Evolutionary conservation across 371 early-diverging fungal species (phyloP).

Genomic region (Mucor sp.): DNA sequence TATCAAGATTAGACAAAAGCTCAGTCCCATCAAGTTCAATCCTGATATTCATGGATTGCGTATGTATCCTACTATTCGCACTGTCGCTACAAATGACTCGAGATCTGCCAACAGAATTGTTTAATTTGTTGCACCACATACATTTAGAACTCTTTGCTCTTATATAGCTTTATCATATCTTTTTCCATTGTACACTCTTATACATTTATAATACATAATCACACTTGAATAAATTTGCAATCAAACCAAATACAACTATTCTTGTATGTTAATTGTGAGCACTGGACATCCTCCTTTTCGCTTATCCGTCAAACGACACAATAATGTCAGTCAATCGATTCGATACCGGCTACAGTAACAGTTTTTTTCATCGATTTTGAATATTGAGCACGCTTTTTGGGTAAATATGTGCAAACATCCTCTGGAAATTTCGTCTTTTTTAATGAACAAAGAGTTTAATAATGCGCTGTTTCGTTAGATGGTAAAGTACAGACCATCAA

Average conservation of each 20-base stretch:
- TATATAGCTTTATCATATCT: background rate
- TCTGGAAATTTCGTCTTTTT: too few relatives aligned
- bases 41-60: constrained; percentile 80
- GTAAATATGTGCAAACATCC: too few relatives aligned
- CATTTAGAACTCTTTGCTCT: background rate
- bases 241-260: background rate
- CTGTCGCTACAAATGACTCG: constrained; percentile 20
- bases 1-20: constrained; percentile 55
- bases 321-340: too few relatives aligned
- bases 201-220: background rate
- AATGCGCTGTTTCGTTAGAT: too few relatives aligned
- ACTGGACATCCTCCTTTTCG: too few relatives aligned
- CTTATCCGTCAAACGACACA: too few relatives aligned
- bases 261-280: too few relatives aligned
- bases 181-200: background rate
- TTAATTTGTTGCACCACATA: background rate
- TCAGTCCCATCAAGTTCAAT: constrained; percentile 63
- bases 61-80: constrained; percentile 62
- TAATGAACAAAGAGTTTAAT: too few relatives aligned
- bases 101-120: constrained; percentile 2
- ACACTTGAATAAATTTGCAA: background rate
- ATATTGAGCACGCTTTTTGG: too few relatives aligned
- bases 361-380: too few relatives aligned
- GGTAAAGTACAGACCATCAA: too few relatives aligned
- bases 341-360: too few relatives aligned